These are phyloP conservation scores for Amanita molliuscula DNA, from an alignment of 768 basidiomycete genomes.

Conservation along the genomic window DNA sequence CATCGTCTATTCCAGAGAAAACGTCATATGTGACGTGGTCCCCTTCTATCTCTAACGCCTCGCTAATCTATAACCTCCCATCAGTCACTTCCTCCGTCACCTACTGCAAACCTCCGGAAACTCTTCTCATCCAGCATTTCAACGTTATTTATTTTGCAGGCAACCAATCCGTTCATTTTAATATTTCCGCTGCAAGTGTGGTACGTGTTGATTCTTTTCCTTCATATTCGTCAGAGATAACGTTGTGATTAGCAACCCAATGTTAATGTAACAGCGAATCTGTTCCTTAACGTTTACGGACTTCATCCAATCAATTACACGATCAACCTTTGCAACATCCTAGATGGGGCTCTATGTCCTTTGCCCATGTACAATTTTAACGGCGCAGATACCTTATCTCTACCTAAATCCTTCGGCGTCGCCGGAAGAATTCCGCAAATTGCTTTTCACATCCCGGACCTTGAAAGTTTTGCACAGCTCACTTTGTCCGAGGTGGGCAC, in stretches of 20 bases:
- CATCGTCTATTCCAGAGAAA: constrained; percentile 36
- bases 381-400: constrained; percentile 60
- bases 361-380: constrained; percentile 79
- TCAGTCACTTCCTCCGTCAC: constrained; percentile 82
- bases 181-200: constrained; percentile 79
- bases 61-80: constrained; percentile 10
- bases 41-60: constrained; percentile 1
- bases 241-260: constrained; percentile 43
- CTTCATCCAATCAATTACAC: constrained; percentile 74
- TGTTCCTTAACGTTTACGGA: constrained; percentile 85
- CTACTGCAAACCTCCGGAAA: constrained; percentile 74
- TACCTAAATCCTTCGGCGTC: constrained; percentile 52
- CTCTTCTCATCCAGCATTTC: constrained; percentile 70
- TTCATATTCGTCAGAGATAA: constrained; percentile 2
- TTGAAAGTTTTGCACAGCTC: constrained; percentile 83
- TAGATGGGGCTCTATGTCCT: constrained; percentile 75
- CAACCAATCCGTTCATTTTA: constrained; percentile 73
- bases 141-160: constrained; percentile 59
- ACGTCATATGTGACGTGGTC: constrained; percentile 47
- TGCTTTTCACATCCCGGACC: constrained; percentile 81
- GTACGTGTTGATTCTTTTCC: constrained; percentile 33
- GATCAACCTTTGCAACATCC: constrained; percentile 74
- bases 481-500: constrained; percentile 60
- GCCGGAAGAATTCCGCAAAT: constrained; percentile 57
- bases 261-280: constrained; percentile 72